Conservation (phyloP, 352 stramenopile genomes). For the Phytophthora cryptogea region DNA sequence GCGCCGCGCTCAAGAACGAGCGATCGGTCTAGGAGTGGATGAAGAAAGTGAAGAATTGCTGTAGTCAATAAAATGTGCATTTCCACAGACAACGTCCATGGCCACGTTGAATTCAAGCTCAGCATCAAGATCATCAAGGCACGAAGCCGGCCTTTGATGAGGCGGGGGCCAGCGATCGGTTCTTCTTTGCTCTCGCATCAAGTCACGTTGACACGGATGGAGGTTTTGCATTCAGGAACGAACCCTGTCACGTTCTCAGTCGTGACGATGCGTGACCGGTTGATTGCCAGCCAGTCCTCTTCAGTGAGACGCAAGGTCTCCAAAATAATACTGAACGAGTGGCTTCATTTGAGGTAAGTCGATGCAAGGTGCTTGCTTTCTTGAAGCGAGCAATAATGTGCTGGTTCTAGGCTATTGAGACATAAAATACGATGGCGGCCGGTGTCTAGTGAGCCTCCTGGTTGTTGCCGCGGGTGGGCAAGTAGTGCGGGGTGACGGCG, state of each 20-base stretch:
- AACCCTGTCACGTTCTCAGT: background rate
- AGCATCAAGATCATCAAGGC: too few species aligned
- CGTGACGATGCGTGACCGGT: background rate
- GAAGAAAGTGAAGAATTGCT: conserved; percentile 19
- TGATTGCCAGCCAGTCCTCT: too few species aligned
- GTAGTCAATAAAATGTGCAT: conserved; percentile 40
- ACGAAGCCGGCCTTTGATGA: background rate
- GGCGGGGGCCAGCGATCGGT: conserved; percentile 2
- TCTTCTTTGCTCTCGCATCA: background rate
- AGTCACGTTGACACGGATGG: background rate
- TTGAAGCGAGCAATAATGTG: conserved; percentile 6
- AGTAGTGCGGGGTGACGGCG: conserved; percentile 28
- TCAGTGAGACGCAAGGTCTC: background rate
- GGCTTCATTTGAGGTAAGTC: conserved; percentile 12
- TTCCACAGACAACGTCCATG: conserved; percentile 5
- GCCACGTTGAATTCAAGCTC: conserved; percentile 1
- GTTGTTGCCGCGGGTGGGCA: conserved; percentile 35
- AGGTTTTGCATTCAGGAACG: conserved; percentile 1
- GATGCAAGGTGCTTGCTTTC: conserved; percentile 13
- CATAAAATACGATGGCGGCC: conserved; percentile 30
- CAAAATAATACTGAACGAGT: background rate
- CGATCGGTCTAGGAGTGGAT: conserved; percentile 25
- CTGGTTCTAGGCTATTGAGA: conserved; percentile 27
- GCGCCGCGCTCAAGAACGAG: conserved; percentile 34
- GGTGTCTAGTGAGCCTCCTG: conserved; percentile 34